Base-by-base conservation (phyloP, 2,329 filamentous ascomycete genomes). In the Sarocladium brachiariae region DNA sequence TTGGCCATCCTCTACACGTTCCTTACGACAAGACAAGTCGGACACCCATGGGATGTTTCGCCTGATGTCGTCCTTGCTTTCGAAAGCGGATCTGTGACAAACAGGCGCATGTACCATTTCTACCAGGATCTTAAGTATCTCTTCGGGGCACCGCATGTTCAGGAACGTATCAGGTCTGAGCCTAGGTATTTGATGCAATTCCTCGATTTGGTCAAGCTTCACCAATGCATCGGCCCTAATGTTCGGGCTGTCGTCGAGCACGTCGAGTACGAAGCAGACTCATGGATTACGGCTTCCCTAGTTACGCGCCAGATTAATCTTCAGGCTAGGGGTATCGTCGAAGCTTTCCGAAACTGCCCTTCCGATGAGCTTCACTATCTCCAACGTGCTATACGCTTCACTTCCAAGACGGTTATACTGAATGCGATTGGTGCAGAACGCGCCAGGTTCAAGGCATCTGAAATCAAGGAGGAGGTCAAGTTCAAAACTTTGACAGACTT, bases 1-100 rank as follows among this genome's bases (percentile, higher is more conserved):
- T 87, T 97, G 78, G 90, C 93, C 13, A 99, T 99, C 54, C 74
- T 99, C 1, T 99, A 97, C 67, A 97, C 95, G 0, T 99, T 99
- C 70, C 71, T 99, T 34, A 99, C 93, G 0, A 96, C 90, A 4
- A 80, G 95, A 49, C 93, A 99, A 73, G 93, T 99, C 34, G 91
- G 91, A 1, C 91, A 96, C 64, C 92, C 93, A 0, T 87, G 88
- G 71, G 87, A 96, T 57, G 86, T 97, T 37, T 86, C 89, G 51
- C 86, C 89, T 0, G 86, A 84, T 58, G 92, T 90, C 2, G 90
- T 90, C 1, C 75, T 99, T 45, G 89, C 90, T 0, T 96, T 97
- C 60, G 93, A 99, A 64, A 87, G 89, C 30, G 93, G 93, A 1
- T 93, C 92, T 1, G 89, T 97, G 14, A 95, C 91, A 0, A 99